A percentile compares a stretch with the other conserved stretches of the same genome.
Conservation (phyloP, 306 rosid species). For the Pyrus pyrifolia region DNA sequence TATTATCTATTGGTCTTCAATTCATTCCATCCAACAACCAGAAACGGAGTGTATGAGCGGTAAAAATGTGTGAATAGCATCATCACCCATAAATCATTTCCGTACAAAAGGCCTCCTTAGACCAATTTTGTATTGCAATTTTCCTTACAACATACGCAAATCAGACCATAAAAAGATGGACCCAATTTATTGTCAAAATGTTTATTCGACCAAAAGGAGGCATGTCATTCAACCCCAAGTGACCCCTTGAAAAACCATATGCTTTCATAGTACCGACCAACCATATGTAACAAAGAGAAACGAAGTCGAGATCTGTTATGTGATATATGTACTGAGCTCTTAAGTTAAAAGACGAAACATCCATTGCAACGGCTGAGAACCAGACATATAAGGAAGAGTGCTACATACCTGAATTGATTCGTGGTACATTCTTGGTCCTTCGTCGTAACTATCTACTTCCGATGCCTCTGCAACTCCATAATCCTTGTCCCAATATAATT, state of each 20-base stretch:
- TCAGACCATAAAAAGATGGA: too few relatives aligned
- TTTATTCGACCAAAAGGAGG: not conserved
- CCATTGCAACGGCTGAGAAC: constrained; percentile 7
- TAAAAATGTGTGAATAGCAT: too few relatives aligned
- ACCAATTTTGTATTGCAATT: too few relatives aligned
- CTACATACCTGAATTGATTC: constrained; percentile 44
- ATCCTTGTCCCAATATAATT: constrained; percentile 29
- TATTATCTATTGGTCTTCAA: too few relatives aligned
- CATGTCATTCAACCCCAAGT: not conserved
- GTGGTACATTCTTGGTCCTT: constrained; percentile 22
- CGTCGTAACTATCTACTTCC: constrained; percentile 26
- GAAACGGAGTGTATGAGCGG: too few relatives aligned
- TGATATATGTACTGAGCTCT: not conserved
- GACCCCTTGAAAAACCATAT: not conserved
- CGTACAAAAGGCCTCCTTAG: not conserved
- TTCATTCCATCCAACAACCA: too few relatives aligned
- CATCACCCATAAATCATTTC: too few relatives aligned
- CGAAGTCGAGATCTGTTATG: not conserved
- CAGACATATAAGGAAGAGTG: constrained; percentile 1
- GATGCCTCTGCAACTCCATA: constrained; percentile 31
- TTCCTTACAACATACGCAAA: not conserved
- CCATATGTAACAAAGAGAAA: not conserved
- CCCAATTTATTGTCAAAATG: not conserved
- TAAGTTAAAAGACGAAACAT: not conserved
- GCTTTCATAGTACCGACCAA: too few relatives aligned